Percentiles rank a stretch among this genome's conserved stretches.
phyloP scores from a whole-genome alignment of 805 yeast species.

The Metschnikowia orientalis region DNA sequence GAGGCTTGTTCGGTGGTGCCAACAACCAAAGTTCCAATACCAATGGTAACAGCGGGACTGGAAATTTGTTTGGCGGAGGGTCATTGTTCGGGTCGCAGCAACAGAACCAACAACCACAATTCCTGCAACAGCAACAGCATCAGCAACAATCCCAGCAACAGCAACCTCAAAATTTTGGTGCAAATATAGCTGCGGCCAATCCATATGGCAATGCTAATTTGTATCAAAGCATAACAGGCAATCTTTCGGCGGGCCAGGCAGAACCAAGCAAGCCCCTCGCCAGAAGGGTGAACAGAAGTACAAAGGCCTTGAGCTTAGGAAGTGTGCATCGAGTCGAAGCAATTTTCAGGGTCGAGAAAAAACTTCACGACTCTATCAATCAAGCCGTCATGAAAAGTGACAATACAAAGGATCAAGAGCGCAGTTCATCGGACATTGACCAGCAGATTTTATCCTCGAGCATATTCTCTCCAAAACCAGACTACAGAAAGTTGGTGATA shows the following conservation, averaged over 20 bases:
- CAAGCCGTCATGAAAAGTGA: background rate
- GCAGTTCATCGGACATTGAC: too few relatives aligned
- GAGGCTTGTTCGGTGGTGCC: constrained; percentile 22
- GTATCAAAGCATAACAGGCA: constrained; percentile 47
- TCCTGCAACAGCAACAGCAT: constrained; percentile 18
- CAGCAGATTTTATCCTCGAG: constrained; percentile 66
- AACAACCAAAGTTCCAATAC: constrained; percentile 9
- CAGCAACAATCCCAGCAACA: constrained; percentile 9
- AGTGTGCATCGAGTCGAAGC: constrained; percentile 63
- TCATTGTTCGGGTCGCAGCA: constrained; percentile 21
- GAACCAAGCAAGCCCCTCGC: constrained; percentile 28
- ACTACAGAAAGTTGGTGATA: constrained; percentile 51
- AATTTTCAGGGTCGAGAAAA: constrained; percentile 26
- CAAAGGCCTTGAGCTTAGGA: constrained; percentile 55
- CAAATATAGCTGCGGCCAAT: too few relatives aligned
- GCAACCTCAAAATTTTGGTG: constrained; percentile 20
- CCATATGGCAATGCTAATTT: constrained; percentile 82
- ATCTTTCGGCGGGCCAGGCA: constrained; percentile 13
- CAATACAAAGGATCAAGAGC: too few relatives aligned
- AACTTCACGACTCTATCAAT: too few relatives aligned
- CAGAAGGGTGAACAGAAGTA: constrained; percentile 22
- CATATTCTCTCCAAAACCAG: constrained; percentile 60
- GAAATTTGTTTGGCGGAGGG: constrained; percentile 23
- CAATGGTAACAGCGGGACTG: constrained; percentile 10
- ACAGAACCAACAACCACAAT: constrained; percentile 22